Conservation (phyloP, 208 protist genomes). For the Endotrypanum monterogeii region DNA sequence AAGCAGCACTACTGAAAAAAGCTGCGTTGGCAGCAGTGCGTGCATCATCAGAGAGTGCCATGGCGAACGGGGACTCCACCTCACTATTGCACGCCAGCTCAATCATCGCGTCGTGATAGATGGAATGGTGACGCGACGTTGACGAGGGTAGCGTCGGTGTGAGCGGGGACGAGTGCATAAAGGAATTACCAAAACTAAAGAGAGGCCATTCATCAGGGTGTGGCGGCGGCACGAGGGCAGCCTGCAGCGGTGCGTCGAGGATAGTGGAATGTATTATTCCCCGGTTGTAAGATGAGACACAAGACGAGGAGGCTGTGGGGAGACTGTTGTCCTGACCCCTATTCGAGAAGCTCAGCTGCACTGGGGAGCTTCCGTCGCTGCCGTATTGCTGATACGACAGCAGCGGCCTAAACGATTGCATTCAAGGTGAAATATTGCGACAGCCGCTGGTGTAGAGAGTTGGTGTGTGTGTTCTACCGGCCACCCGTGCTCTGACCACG, state of each 20-base stretch:
- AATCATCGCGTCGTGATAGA: constrained; percentile 26
- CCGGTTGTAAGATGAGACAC: constrained; percentile 1
- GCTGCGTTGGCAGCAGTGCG: neutral
- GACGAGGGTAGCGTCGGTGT: constrained; percentile 15
- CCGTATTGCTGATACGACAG: constrained; percentile 8
- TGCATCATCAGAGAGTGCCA: neutral
- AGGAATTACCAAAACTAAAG: constrained; percentile 32
- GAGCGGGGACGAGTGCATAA: constrained; percentile 25
- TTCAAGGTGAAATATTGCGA: constrained; percentile 16
- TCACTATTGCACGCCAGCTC: constrained; percentile 23
- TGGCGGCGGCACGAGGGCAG: constrained; percentile 27
- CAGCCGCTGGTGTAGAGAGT: constrained; percentile 15
- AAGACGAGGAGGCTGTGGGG: constrained; percentile 1
- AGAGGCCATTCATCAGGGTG: constrained; percentile 11
- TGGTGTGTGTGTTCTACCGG: neutral
- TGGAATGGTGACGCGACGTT: constrained; percentile 21
- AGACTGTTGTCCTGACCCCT: constrained; percentile 20
- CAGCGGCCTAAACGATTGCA: constrained; percentile 15
- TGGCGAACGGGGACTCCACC: constrained; percentile 19
- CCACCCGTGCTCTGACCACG: constrained; percentile 17
- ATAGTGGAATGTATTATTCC: constrained; percentile 25
- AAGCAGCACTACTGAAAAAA: neutral
- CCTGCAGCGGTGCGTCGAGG: constrained; percentile 36
- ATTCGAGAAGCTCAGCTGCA: constrained; percentile 27
- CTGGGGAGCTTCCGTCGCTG: constrained; percentile 20